Conservation (phyloP, 768 basidiomycete species). For the Amanita brunnescens region DNA sequence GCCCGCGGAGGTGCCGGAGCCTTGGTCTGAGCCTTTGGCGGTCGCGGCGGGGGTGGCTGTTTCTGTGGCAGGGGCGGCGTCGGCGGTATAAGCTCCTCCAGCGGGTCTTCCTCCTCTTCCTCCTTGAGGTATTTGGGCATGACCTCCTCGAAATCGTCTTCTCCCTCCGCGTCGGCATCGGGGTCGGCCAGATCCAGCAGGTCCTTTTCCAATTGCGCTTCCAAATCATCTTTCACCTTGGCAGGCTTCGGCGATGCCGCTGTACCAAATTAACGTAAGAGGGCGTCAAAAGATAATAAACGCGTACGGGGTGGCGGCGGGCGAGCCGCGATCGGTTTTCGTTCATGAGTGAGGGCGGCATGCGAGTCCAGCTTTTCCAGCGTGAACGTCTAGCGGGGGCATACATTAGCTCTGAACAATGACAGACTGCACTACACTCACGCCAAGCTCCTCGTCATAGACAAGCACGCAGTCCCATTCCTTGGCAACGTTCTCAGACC, state of each 20-base stretch:
- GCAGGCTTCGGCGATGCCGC: conserved; percentile 18
- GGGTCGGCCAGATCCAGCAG: conserved; percentile 13
- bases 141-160: conserved; percentile 34
- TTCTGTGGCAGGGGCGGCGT: conserved; percentile 18
- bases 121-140: conserved; percentile 22
- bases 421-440: conserved; percentile 30
- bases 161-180: conserved; percentile 24
- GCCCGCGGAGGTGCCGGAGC: conserved; percentile 14
- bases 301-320: conserved; percentile 26
- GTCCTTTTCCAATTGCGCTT: conserved; percentile 21
- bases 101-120: conserved; percentile 28
- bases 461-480: conserved; percentile 74
- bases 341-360: conserved; percentile 45
- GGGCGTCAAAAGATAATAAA: conserved; percentile 4
- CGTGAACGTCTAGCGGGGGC: conserved; percentile 46
- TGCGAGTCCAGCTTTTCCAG: conserved; percentile 70
- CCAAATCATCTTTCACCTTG: conserved; percentile 11
- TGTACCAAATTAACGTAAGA: conserved; percentile 10
- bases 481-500: conserved; percentile 48
- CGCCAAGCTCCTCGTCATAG: conserved; percentile 68
- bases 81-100: conserved; percentile 22
- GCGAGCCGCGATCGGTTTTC: conserved; percentile 26
- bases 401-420: neutral
- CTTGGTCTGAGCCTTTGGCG: neutral
- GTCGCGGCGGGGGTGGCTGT: conserved; percentile 16